Base-by-base conservation (phyloP, 2,329 filamentous ascomycete genomes). In the Hypoxylon sp. region DNA sequence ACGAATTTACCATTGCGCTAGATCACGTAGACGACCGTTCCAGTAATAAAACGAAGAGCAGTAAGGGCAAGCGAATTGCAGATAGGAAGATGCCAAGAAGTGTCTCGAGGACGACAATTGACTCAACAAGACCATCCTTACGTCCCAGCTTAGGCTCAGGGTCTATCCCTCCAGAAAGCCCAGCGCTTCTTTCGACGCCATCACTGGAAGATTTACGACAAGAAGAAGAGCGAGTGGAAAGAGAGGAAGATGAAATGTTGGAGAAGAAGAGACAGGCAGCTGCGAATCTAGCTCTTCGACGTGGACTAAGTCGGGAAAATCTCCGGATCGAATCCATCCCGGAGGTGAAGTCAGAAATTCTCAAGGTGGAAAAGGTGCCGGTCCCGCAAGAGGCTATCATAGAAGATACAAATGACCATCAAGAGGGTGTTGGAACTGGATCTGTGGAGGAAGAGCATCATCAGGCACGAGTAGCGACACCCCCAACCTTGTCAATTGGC, bases 1-100 rank as follows among this genome's bases (percentile, higher is more conserved):
- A 97, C 75, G 94, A 97, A 74, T 96, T 98, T 72, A 92, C 94
- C 2, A 90, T 97, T 76, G 88, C 90, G 2, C 83, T 97, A 66
- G 90, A 94, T 65, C 87, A 91, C 70, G 86, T 85, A n/a, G 93
- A 96, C 61, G 91, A 93, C 73, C 85, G 87, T 47, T 90, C 90
- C 70, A 94, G 91, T 73, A 87, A 85, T 47, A 91, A 86, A 68
- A 88, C 86, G 21, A 79, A 80, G 65, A 87, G 84, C 67, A 89
- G 85, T 70, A 89, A 88, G 69, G 87, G 87, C 0, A 89, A 89
- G 74, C 79, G 82, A 45, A 83, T 81, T 27, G 81, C 78, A 8
- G 73, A 72, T 55, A 71, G 79, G 66, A 59, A 72, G 61, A 73
- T 81, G 30, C 84, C 85, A 6, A 81, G 87, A 60, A 88, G 85